Evolutionary conservation across 31 red algal genomes (phyloP).

Genomic region (Asparagopsis taxiformis): DNA sequence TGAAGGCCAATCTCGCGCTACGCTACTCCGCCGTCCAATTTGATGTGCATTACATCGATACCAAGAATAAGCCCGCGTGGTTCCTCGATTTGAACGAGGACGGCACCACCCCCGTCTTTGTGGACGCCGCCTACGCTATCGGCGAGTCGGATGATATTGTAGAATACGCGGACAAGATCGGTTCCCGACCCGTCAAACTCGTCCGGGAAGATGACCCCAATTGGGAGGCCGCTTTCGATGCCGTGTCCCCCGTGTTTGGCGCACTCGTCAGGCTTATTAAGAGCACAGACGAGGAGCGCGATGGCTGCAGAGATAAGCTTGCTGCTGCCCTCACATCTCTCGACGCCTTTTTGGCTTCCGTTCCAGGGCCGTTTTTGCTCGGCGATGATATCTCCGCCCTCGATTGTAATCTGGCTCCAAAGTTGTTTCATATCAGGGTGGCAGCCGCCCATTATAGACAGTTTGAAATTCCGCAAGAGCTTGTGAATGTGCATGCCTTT

Average conservation of each 20-base stretch:
- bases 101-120: constrained; percentile 37
- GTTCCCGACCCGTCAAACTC: constrained; percentile 6
- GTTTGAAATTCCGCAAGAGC: constrained; percentile 13
- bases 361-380: constrained; percentile 37
- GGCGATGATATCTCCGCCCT: constrained; percentile 36
- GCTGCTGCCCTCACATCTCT: constrained; percentile 14
- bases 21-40: constrained; percentile 21
- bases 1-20: constrained; percentile 58
- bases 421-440: constrained; percentile 45
- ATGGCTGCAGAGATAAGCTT: constrained; percentile 12
- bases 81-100: constrained; percentile 41
- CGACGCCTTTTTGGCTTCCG: constrained; percentile 12
- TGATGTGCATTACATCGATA: constrained; percentile 24
- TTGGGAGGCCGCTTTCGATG: constrained; percentile 29
- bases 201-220: constrained; percentile 16
- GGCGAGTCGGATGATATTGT: constrained; percentile 53
- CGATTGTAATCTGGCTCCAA: constrained; percentile 65
- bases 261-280: constrained; percentile 53
- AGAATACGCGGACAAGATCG: constrained; percentile 30
- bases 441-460: constrained; percentile 52
- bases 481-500: not conserved
- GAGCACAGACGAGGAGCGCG: constrained; percentile 23
- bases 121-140: constrained; percentile 21
- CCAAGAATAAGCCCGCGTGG: constrained; percentile 39
- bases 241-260: constrained; percentile 31